Conservation (phyloP, 2,329 filamentous ascomycete species). For the Thielaviopsis ethacetica region DNA sequence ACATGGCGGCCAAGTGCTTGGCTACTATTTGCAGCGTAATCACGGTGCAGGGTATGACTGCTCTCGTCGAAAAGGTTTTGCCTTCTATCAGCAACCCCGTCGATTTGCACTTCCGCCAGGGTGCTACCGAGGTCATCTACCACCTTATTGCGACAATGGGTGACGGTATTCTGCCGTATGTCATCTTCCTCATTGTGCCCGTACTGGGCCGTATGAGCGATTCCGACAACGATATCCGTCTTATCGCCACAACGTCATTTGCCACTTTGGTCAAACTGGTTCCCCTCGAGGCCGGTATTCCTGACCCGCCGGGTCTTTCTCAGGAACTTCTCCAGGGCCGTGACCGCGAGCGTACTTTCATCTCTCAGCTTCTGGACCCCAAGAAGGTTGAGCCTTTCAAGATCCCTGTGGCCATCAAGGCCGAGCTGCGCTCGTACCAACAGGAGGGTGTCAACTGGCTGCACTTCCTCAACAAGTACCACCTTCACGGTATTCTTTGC, state of each 20-base stretch:
- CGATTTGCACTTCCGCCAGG: constrained; percentile 79
- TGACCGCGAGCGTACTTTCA: constrained; percentile 90
- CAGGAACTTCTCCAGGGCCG: constrained; percentile 75
- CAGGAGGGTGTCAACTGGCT: constrained; percentile 99
- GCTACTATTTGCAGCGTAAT: constrained; percentile 96
- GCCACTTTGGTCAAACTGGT: constrained; percentile 94
- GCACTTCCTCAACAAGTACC: constrained; percentile 93
- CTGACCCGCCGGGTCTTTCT: constrained; percentile 85
- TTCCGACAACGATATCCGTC: constrained; percentile 84
- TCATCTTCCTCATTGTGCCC: constrained; percentile 96
- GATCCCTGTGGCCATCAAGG: constrained; percentile 94
- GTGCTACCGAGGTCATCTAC: constrained; percentile 88
- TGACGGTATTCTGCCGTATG: constrained; percentile 85
- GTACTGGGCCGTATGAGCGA: constrained; percentile 97
- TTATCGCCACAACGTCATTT: constrained; percentile 92
- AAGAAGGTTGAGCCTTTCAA: constrained; percentile 92
- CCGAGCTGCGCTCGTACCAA: constrained; percentile 88
- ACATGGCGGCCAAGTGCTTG: constrained; percentile 93
- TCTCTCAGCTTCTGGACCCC: constrained; percentile 85
- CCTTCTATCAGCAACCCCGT: constrained; percentile 83
- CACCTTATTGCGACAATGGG: constrained; percentile 98
- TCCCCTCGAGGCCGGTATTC: constrained; percentile 89
- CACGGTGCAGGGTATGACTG: constrained; percentile 87
- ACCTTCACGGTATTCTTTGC: constrained; percentile 93
- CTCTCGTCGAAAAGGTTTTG: constrained; percentile 80